A percentile compares a stretch with the other conserved stretches of the same genome.
phyloP scores from a whole-genome alignment of 2,329 filamentous ascomycete genomes.

The Diplocarpon mali region DNA sequence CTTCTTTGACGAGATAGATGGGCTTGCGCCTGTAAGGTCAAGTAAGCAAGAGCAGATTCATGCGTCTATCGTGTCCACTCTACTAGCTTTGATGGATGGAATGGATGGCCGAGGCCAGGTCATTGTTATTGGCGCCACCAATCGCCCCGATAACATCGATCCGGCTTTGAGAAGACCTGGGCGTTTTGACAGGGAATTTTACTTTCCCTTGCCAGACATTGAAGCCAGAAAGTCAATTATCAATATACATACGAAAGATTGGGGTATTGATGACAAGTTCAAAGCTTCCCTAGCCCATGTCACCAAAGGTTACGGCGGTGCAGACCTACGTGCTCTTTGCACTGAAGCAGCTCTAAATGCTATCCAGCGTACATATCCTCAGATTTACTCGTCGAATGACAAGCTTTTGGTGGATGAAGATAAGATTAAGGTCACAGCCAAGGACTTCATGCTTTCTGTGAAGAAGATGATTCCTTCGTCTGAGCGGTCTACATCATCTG shows the following conservation, averaged over 20 bases:
- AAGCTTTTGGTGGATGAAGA: slow-evolving; percentile 81
- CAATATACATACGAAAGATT: slow-evolving; percentile 90
- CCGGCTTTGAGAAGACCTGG: slow-evolving; percentile 89
- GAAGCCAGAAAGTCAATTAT: slow-evolving; percentile 76
- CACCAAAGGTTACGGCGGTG: slow-evolving; percentile 94
- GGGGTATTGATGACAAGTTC: slow-evolving; percentile 72
- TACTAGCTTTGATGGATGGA: slow-evolving; percentile 92
- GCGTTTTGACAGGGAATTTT: slow-evolving; percentile 94
- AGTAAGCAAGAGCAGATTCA: slow-evolving; percentile 99
- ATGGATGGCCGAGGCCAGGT: slow-evolving; percentile 98
- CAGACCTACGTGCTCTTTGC: slow-evolving; percentile 84
- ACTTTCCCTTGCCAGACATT: slow-evolving; percentile 83
- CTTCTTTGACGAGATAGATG: slow-evolving; percentile 98
- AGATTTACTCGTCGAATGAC: slow-evolving; percentile 85
- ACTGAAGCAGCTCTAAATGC: slow-evolving; percentile 94
- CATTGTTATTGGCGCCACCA: slow-evolving; percentile 97
- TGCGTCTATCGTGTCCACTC: slow-evolving; percentile 88
- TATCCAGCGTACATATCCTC: slow-evolving; percentile 89
- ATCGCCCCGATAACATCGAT: slow-evolving; percentile 91
- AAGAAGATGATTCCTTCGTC: slow-evolving; percentile 96
- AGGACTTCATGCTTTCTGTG: slow-evolving; percentile 94
- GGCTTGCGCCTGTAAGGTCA: slow-evolving; percentile 85
- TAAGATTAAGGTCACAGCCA: slow-evolving; percentile 76
- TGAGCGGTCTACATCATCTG: slow-evolving; percentile 76
- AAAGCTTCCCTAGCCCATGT: slow-evolving; percentile 75